phyloP scores from a whole-genome alignment of 1,284 basidiomycete genomes.

The Puccinia brachypodii region DNA sequence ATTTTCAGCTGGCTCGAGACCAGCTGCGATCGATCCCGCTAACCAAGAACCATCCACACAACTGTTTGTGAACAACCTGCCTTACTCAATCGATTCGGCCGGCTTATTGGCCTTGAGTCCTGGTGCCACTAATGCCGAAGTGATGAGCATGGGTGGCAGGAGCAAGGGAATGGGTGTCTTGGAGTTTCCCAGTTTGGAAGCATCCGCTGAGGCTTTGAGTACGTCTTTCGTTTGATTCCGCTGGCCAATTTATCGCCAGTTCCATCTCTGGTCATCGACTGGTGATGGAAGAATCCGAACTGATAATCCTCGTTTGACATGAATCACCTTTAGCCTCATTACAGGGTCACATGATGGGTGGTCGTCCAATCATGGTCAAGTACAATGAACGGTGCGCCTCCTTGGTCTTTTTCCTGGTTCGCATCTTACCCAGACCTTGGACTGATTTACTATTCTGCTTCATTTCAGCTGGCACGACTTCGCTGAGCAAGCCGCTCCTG shows the following conservation, averaged over 20 bases:
- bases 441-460: background rate
- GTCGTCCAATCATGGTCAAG: slow-evolving; percentile 44
- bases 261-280: background rate
- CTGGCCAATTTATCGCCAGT: background rate
- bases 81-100: slow-evolving; percentile 29
- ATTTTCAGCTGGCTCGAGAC: background rate
- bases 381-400: slow-evolving; percentile 47
- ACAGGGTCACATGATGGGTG: slow-evolving; percentile 42
- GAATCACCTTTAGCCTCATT: slow-evolving; percentile 21
- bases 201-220: slow-evolving; percentile 41
- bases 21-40: slow-evolving; percentile 21
- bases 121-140: slow-evolving; percentile 37
- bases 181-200: slow-evolving; percentile 45
- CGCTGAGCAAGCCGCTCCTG: slow-evolving; percentile 40
- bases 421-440: background rate
- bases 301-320: background rate
- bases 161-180: slow-evolving; percentile 49
- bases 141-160: slow-evolving; percentile 33
- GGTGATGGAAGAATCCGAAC: background rate
- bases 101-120: slow-evolving; percentile 38
- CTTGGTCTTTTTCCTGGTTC: background rate
- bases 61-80: slow-evolving; percentile 48
- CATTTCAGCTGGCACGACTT: slow-evolving; percentile 45
- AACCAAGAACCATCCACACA: slow-evolving; percentile 45
- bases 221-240: background rate